phyloP scores from a whole-genome alignment of 345 rosid genomes.

The rapeseed (Brassica napus) region DNA sequence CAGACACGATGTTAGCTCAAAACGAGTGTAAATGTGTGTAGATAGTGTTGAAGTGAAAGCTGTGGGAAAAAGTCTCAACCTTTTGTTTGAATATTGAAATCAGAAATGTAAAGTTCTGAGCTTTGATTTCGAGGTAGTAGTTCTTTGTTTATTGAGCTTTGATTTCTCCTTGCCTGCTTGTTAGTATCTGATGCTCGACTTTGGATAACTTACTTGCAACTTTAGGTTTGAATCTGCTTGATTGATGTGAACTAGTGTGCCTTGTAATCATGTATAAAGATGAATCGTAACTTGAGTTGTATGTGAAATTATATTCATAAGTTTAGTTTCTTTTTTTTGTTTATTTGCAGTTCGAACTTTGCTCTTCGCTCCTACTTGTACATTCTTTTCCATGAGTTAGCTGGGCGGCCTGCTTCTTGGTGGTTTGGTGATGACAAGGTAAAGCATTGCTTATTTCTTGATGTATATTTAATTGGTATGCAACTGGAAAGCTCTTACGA shows the following conservation, averaged over 20 bases:
- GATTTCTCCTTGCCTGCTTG: too few species aligned
- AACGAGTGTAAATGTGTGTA: background rate
- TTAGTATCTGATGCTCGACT: too few species aligned
- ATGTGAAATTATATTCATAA: background rate
- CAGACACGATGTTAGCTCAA: background rate
- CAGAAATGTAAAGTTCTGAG: slow-evolving; percentile 4
- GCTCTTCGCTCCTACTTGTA: slow-evolving; percentile 93
- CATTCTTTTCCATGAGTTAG: slow-evolving; percentile 74
- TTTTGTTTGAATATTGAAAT: background rate
- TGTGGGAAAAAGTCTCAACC: background rate
- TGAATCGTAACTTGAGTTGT: background rate
- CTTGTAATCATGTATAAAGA: background rate
- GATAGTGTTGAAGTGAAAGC: background rate
- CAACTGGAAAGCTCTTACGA: too few species aligned
- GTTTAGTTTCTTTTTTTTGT: background rate
- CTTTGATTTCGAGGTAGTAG: too few species aligned
- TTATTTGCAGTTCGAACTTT: slow-evolving; percentile 72
- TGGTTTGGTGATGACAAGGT: slow-evolving; percentile 83
- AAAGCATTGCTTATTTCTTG: slow-evolving; percentile 20
- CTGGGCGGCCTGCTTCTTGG: slow-evolving; percentile 83
- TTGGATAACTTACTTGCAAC: background rate
- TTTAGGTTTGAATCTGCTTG: background rate
- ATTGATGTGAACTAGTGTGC: background rate
- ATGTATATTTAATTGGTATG: background rate
- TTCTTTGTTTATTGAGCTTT: too few species aligned